These are phyloP conservation scores for Ophioceras dolichostomum DNA, from an alignment of 2,329 filamentous ascomycete species.

Conservation along the genomic window DNA sequence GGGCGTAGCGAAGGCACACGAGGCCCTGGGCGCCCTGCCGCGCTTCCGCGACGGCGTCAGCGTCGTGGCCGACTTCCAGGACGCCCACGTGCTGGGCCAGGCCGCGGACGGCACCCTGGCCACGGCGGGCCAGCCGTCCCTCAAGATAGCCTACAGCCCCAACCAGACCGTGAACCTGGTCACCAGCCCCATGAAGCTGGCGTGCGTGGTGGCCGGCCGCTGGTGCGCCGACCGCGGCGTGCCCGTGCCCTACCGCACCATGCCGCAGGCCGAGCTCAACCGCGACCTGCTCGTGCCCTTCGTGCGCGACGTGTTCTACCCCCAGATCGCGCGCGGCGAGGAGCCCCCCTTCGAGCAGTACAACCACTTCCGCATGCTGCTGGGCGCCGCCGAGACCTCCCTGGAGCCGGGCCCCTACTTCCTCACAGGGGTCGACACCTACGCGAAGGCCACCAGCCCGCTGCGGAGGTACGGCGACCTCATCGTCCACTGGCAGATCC, in stretches of 20 bases:
- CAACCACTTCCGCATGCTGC: constrained; percentile 20
- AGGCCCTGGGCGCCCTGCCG: constrained; percentile 36
- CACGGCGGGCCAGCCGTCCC: constrained; percentile 36
- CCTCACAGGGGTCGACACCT: constrained; percentile 45
- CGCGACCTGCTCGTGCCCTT: constrained; percentile 22
- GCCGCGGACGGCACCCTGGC: constrained; percentile 14
- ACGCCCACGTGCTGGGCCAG: constrained; percentile 23
- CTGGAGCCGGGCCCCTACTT: constrained; percentile 42
- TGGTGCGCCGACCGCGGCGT: constrained; percentile 48
- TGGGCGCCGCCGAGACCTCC: constrained; percentile 40
- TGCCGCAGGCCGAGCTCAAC: constrained; percentile 28
- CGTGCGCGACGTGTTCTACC: constrained; percentile 23
- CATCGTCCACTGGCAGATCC: constrained; percentile 54
- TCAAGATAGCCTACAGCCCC: constrained; percentile 24
- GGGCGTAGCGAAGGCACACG: constrained; percentile 27
- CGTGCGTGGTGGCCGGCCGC: constrained; percentile 46
- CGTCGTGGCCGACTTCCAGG: no score
- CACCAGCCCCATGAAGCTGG: constrained; percentile 44
- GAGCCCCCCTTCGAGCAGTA: constrained; percentile 17
- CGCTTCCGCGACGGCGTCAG: constrained; percentile 20
- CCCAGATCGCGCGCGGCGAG: constrained; percentile 21
- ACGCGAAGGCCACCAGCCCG: constrained; percentile 52
- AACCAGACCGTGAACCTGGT: constrained; percentile 24
- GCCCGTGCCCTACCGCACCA: constrained; percentile 45
- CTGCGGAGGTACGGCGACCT: constrained; percentile 53